Evolutionary conservation across 129 eudicot genomes (phyloP).

Genomic region (Arctium lappa): DNA sequence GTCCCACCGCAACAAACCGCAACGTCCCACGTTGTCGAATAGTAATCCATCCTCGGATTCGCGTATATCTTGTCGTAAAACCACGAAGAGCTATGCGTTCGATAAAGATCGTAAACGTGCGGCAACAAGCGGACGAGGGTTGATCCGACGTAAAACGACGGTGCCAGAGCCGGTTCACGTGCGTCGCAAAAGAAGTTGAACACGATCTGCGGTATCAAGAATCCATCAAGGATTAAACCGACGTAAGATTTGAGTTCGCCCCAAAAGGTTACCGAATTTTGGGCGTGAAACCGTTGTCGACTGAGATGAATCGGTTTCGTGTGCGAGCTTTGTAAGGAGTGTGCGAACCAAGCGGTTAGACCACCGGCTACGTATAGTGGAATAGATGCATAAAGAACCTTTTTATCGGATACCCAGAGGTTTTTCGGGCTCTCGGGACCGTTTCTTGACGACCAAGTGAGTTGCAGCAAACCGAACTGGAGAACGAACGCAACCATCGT

Average conservation of each 20-base stretch:
- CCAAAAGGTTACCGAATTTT: slow-evolving; percentile 45
- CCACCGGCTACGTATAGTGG: slow-evolving; percentile 60
- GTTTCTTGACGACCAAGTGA: slow-evolving; percentile 68
- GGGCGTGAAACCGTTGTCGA: slow-evolving; percentile 1
- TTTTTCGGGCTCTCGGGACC: slow-evolving; percentile 24
- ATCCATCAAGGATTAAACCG: slow-evolving; percentile 72
- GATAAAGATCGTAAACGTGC: slow-evolving; percentile 64
- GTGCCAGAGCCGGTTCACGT: slow-evolving; percentile 56
- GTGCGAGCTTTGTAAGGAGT: slow-evolving; percentile 33
- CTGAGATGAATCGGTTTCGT: not conserved
- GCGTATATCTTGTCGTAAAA: slow-evolving; percentile 51
- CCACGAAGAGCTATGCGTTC: slow-evolving; percentile 45
- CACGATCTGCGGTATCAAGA: slow-evolving; percentile 73
- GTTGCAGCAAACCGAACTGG: slow-evolving; percentile 75
- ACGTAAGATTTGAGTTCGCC: slow-evolving; percentile 62
- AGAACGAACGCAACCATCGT: slow-evolving; percentile 89
- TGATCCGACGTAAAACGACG: slow-evolving; percentile 66
- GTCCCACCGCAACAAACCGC: slow-evolving; percentile 37
- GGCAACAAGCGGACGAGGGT: slow-evolving; percentile 78
- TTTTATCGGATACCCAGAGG: slow-evolving; percentile 54
- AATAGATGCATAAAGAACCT: slow-evolving; percentile 45
- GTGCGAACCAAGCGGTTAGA: slow-evolving; percentile 55
- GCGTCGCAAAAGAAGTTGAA: slow-evolving; percentile 62
- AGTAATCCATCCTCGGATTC: slow-evolving; percentile 62
- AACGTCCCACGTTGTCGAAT: slow-evolving; percentile 60